phyloP scores from a whole-genome alignment of 2,329 filamentous ascomycete species.

The Microdochium nivale region DNA sequence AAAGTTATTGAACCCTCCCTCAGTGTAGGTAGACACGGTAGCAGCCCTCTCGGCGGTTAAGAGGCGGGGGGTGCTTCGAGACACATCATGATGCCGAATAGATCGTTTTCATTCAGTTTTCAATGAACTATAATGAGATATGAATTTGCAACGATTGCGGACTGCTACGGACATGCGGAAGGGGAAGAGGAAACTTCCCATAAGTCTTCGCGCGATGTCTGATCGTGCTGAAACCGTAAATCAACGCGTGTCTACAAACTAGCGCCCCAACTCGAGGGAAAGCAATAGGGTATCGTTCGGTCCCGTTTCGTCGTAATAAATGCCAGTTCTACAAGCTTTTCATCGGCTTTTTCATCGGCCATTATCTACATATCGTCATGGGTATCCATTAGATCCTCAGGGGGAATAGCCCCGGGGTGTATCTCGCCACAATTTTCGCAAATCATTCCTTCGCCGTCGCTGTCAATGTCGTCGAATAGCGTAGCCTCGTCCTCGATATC shows the following conservation, averaged over 20 bases:
- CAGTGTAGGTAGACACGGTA: too few species aligned
- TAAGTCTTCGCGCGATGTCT: too few species aligned
- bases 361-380: conserved; percentile 9
- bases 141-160: too few species aligned
- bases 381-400: conserved; percentile 17
- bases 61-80: too few species aligned
- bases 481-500: conserved; percentile 18
- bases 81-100: too few species aligned
- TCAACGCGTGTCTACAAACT: background rate
- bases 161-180: too few species aligned
- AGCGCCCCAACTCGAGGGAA: background rate
- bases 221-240: too few species aligned
- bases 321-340: background rate
- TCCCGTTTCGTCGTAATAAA: background rate
- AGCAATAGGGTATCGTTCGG: background rate
- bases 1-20: too few species aligned
- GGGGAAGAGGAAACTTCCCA: too few species aligned
- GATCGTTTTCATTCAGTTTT: too few species aligned
- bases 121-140: too few species aligned
- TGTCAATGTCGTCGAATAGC: conserved; percentile 16
- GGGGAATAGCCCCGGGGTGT: conserved; percentile 19
- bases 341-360: background rate
- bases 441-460: conserved; percentile 12
- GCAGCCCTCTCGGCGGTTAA: too few species aligned
- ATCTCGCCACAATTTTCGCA: conserved; percentile 21